phyloP scores from a whole-genome alignment of 2,329 filamentous ascomycete species.

The Byssoonygena ceratinophila region DNA sequence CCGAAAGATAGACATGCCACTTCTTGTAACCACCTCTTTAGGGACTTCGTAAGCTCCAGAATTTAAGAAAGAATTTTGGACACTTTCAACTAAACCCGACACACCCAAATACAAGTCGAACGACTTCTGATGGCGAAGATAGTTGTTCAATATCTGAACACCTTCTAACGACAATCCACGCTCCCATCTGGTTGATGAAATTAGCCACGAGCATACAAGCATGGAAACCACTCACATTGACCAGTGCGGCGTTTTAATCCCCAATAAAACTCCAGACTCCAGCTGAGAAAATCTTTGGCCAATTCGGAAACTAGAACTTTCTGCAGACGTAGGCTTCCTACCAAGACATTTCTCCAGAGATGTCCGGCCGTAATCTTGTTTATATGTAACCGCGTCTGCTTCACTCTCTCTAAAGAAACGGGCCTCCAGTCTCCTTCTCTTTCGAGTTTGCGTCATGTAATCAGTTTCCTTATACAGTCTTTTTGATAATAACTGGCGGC shows the following conservation, averaged over 20 bases:
- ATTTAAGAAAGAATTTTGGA: not conserved
- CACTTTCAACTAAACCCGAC: not conserved
- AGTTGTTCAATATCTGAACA: not conserved
- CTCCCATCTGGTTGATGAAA: not conserved
- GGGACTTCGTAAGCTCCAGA: no score
- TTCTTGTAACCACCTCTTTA: no score
- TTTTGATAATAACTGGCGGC: not conserved
- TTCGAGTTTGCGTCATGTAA: not conserved
- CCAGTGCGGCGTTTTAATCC: not conserved
- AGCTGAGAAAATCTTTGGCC: not conserved
- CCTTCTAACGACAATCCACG: not conserved
- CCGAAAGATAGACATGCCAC: no score
- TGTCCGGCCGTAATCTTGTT: not conserved
- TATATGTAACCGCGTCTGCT: not conserved
- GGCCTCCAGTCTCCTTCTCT: no score
- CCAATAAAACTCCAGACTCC: not conserved
- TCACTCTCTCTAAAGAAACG: no score
- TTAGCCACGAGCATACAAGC: not conserved
- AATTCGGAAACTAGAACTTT: not conserved
- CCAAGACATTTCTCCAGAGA: not conserved
- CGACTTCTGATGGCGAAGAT: not conserved
- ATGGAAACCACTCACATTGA: not conserved
- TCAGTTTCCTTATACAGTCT: not conserved
- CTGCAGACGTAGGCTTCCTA: not conserved
- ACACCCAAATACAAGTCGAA: not conserved